Evolutionary conservation across 352 stramenopile genomes (phyloP).

Genomic region (Phytopythium helicoides): DNA sequence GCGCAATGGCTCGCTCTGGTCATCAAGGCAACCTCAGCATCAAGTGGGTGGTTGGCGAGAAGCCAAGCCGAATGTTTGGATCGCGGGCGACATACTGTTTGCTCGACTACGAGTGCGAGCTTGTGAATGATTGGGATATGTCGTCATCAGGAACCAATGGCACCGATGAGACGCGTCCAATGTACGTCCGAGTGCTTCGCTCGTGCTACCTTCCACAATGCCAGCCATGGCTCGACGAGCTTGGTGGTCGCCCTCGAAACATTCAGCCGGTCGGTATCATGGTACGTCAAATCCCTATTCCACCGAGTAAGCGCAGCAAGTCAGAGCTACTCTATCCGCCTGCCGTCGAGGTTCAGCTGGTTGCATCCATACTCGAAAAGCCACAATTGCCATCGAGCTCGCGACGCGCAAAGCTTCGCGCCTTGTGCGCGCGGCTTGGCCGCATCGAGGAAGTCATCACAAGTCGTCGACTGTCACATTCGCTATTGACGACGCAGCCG

Average conservation of each 20-base stretch:
- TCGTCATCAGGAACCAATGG: too few relatives aligned
- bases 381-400: constrained; percentile 41
- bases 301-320: too few relatives aligned
- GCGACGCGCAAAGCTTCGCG: constrained; percentile 56
- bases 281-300: too few relatives aligned
- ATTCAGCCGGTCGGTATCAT: constrained; percentile 74
- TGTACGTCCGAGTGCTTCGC: constrained; percentile 72
- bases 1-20: constrained; percentile 33
- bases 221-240: constrained; percentile 61
- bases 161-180: too few relatives aligned
- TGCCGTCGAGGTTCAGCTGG: constrained; percentile 68
- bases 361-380: constrained; percentile 72
- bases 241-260: constrained; percentile 43
- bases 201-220: constrained; percentile 62
- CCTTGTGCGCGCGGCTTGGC: constrained; percentile 47
- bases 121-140: constrained; percentile 83
- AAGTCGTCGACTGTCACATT: constrained; percentile 65
- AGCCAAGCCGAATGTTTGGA: constrained; percentile 64
- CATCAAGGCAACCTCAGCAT: constrained; percentile 67
- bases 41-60: constrained; percentile 69
- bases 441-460: constrained; percentile 72
- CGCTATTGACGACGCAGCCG: constrained; percentile 56
- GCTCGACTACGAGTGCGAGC: constrained; percentile 71
- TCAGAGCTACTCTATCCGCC: constrained; percentile 21
- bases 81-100: constrained; percentile 61